These are phyloP conservation scores for Solanum gracilifrons DNA, from an alignment of 257 asterid species.

Conservation along the genomic window DNA sequence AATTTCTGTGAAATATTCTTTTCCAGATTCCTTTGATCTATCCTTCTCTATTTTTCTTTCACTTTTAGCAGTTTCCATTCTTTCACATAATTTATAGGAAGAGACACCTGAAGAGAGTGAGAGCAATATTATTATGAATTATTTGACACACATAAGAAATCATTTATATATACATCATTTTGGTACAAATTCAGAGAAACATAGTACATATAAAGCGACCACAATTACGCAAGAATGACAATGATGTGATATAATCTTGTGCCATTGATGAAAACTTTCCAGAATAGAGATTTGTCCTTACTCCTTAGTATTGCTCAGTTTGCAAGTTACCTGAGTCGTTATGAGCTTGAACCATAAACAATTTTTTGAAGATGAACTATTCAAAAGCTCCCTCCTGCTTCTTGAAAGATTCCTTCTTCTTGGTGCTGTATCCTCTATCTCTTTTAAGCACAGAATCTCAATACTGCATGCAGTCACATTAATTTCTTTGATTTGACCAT, in stretches of 20 bases:
- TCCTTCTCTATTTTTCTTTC: background rate
- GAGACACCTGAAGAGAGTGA: background rate
- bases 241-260: background rate
- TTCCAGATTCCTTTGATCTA: background rate
- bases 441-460: slow-evolving; percentile 69
- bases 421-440: slow-evolving; percentile 22
- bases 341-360: background rate
- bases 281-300: background rate
- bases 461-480: slow-evolving; percentile 42
- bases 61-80: background rate
- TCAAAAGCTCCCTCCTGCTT: background rate
- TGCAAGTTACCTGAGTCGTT: background rate
- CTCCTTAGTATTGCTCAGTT: background rate
- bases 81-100: background rate
- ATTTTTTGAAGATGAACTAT: background rate
- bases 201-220: background rate
- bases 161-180: background rate
- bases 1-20: background rate
- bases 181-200: background rate
- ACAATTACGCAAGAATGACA: background rate
- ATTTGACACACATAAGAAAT: background rate
- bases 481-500: background rate
- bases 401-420: slow-evolving; percentile 9
- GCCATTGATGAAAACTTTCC: background rate
- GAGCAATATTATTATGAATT: background rate